Percentiles rank a stretch among this genome's conserved stretches.
Evolutionary conservation across 2,329 filamentous ascomycete species (phyloP).

Genomic region (Claviceps purpurea): DNA sequence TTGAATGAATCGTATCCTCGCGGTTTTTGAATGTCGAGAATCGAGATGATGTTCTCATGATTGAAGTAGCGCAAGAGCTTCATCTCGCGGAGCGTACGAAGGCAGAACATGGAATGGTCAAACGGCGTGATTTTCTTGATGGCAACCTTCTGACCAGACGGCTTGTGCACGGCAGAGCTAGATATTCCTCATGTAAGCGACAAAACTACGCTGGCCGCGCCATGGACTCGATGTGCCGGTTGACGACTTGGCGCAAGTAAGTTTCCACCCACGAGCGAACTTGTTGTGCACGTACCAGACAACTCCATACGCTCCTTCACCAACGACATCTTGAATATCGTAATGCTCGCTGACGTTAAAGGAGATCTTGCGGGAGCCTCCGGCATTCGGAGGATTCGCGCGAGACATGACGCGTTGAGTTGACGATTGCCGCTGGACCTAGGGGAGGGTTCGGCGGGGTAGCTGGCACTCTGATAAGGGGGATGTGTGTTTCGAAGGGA

Average conservation of each 20-base stretch:
- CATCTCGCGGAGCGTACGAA: slow-evolving; percentile 95
- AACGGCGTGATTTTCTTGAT: slow-evolving; percentile 99
- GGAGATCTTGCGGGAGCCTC: slow-evolving; percentile 81
- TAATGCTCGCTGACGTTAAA: slow-evolving; percentile 99
- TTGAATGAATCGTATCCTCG: slow-evolving; percentile 92
- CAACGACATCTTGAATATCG: slow-evolving; percentile 98
- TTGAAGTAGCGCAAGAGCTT: slow-evolving; percentile 98
- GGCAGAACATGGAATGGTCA: slow-evolving; percentile 97
- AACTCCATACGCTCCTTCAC: slow-evolving; percentile 95
- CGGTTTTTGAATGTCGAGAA: slow-evolving; percentile 97
- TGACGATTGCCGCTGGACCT: not conserved
- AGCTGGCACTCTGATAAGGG: not conserved
- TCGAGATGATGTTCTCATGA: slow-evolving; percentile 99
- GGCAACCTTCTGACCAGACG: slow-evolving; percentile 93
- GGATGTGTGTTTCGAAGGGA: not conserved
- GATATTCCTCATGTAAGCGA: not conserved
- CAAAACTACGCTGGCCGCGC: not conserved
- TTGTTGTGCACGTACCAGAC: slow-evolving; percentile 55
- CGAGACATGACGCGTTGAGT: slow-evolving; percentile 37
- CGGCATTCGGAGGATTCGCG: slow-evolving; percentile 40
- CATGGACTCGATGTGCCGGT: not conserved
- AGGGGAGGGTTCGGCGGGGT: slow-evolving; percentile 1
- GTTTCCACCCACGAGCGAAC: not conserved
- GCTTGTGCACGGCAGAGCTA: slow-evolving; percentile 95
- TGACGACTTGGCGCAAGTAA: not conserved